Conservation (phyloP, 2,329 filamentous ascomycete genomes). For the Claviceps fusiformis region DNA sequence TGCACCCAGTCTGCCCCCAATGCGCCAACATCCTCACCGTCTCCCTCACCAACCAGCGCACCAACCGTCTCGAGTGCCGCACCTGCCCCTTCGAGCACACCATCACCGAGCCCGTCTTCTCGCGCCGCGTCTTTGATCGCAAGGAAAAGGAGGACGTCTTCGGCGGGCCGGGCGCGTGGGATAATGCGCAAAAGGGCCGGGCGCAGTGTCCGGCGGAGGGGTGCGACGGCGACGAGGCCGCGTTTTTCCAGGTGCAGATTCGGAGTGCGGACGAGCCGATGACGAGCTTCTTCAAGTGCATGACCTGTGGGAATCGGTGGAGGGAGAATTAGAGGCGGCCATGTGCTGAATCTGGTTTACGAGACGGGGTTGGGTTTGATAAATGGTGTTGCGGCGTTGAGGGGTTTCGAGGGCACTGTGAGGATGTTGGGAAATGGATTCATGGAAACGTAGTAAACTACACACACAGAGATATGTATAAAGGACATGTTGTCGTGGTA, state of each 20-base stretch:
- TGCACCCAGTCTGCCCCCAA: constrained; percentile 55
- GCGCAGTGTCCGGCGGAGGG: constrained; percentile 71
- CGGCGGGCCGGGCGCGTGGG: constrained; percentile 77
- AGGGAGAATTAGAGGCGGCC: constrained; percentile 45
- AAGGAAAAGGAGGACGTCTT: constrained; percentile 85
- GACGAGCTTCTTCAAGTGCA: constrained; percentile 88
- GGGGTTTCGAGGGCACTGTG: background rate
- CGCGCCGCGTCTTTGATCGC: constrained; percentile 70
- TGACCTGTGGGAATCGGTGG: constrained; percentile 53
- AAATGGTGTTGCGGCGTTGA: background rate
- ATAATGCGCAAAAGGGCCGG: constrained; percentile 73
- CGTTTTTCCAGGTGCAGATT: constrained; percentile 95
- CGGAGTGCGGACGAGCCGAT: constrained; percentile 96
- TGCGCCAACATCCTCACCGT: constrained; percentile 78
- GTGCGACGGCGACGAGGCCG: constrained; percentile 74
- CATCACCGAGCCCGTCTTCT: constrained; percentile 65
- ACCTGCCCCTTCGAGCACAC: constrained; percentile 89
- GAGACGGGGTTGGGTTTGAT: background rate
- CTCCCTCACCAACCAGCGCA: constrained; percentile 39
- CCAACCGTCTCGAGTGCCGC: constrained; percentile 85
- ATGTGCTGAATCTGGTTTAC: too few relatives aligned
- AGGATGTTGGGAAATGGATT: too few relatives aligned
- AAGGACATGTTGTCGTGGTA: too few relatives aligned
- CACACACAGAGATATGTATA: too few relatives aligned
- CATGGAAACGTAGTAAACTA: too few relatives aligned